Conservation (phyloP, 306 rosid species). For the Fagus sylvatica region DNA sequence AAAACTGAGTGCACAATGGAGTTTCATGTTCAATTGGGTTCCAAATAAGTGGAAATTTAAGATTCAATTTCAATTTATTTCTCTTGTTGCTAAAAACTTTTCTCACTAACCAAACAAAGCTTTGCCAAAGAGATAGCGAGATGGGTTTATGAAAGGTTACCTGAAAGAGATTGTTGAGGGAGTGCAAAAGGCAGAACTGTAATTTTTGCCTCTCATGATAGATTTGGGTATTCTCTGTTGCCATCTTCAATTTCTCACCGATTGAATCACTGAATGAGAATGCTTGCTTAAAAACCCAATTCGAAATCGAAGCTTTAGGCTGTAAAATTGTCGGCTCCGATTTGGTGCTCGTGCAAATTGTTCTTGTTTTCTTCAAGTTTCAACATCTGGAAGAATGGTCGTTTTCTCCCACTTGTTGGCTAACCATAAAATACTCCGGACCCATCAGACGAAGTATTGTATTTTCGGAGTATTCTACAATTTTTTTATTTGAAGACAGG, state of each 20-base stretch:
- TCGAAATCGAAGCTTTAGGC: too few species aligned
- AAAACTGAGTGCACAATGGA: not conserved
- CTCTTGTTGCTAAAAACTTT: not conserved
- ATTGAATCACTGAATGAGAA: too few species aligned
- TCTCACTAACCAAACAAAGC: constrained; percentile 2
- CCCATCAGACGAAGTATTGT: too few species aligned
- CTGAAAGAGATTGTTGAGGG: constrained; percentile 92
- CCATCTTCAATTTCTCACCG: constrained; percentile 42
- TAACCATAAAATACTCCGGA: too few species aligned
- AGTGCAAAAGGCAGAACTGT: constrained; percentile 83
- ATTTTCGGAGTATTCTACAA: too few species aligned
- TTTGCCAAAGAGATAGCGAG: not conserved
- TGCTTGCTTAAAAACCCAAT: too few species aligned
- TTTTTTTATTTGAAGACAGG: too few species aligned
- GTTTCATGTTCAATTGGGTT: not conserved
- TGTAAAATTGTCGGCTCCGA: too few species aligned
- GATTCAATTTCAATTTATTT: not conserved
- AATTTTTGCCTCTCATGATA: constrained; percentile 85
- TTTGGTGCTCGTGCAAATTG: too few species aligned
- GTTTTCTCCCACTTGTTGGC: too few species aligned
- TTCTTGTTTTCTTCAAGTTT: too few species aligned
- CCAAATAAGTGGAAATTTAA: not conserved
- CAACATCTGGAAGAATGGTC: too few species aligned
- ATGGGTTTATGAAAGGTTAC: constrained; percentile 29
- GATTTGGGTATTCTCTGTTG: constrained; percentile 40